phyloP scores from a whole-genome alignment of 1,284 basidiomycete species.

The Pseudomicrostroma phylloplanum region DNA sequence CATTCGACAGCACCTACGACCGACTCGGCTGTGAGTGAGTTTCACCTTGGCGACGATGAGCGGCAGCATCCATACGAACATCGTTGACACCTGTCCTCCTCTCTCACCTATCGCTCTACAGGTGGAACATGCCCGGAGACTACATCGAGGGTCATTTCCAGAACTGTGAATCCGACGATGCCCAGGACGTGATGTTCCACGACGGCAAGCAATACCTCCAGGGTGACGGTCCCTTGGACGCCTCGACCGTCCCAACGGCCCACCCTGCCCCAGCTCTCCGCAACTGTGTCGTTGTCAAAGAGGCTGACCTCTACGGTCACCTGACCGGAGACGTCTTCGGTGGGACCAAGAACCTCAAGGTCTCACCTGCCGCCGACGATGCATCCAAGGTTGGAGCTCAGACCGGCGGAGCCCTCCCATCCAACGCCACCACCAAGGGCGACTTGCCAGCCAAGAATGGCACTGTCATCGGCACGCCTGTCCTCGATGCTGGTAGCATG shows the following conservation, averaged over 20 bases:
- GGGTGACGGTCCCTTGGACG: background rate
- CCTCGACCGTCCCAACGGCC: background rate
- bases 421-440: too few relatives aligned
- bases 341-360: background rate
- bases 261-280: constrained; percentile 1
- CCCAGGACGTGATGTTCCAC: background rate
- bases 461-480: too few relatives aligned
- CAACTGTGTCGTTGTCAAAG: background rate
- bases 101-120: background rate
- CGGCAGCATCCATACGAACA: too few relatives aligned
- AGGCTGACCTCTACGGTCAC: background rate
- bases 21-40: too few relatives aligned
- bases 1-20: too few relatives aligned
- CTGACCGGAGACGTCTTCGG: background rate
- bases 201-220: background rate
- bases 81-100: too few relatives aligned
- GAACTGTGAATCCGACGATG: background rate
- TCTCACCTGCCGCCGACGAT: background rate
- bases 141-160: background rate
- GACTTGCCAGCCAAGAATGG: too few relatives aligned
- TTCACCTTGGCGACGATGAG: too few relatives aligned
- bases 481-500: too few relatives aligned
- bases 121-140: background rate
- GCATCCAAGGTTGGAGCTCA: too few relatives aligned
- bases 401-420: too few relatives aligned